Conservation (phyloP, 2,329 filamentous ascomycete genomes). For the Fusarium globosum region DNA sequence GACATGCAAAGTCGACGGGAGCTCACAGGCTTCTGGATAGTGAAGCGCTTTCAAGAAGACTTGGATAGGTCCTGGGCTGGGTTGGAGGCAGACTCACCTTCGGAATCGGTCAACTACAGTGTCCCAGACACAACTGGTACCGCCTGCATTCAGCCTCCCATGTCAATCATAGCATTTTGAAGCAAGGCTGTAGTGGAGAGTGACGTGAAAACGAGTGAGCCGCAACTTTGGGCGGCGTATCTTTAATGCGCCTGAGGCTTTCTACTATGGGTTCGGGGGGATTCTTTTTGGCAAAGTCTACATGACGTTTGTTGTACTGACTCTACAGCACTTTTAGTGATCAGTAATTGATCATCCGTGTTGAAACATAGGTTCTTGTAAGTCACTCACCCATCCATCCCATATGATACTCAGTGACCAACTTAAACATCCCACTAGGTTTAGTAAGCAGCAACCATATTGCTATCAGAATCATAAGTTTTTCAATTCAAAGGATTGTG, state of each 20-base stretch:
- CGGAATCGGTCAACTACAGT: not conserved
- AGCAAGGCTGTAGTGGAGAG: accelerated
- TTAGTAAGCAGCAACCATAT: not conserved
- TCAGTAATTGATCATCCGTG: not conserved
- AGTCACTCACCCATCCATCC: not conserved
- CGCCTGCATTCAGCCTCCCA: accelerated
- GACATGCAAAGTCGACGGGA: not conserved
- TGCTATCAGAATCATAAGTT: not conserved
- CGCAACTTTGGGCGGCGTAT: accelerated
- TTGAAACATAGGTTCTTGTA: not conserved
- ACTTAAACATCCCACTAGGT: not conserved
- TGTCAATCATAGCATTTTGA: not conserved
- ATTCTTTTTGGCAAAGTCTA: accelerated
- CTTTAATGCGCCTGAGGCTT: no score
- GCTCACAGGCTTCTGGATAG: not conserved
- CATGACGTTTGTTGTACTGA: not conserved
- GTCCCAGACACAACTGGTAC: accelerated
- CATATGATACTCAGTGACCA: not conserved
- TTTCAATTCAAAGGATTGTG: not conserved
- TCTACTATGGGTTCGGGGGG: accelerated
- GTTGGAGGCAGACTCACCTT: accelerated
- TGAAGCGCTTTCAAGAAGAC: not conserved
- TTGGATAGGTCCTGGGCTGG: not conserved
- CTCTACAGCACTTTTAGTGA: not conserved
- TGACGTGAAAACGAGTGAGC: no score